phyloP scores from a whole-genome alignment of 495 filamentous ascomycete genomes.

The Penicillium waksmanii region DNA sequence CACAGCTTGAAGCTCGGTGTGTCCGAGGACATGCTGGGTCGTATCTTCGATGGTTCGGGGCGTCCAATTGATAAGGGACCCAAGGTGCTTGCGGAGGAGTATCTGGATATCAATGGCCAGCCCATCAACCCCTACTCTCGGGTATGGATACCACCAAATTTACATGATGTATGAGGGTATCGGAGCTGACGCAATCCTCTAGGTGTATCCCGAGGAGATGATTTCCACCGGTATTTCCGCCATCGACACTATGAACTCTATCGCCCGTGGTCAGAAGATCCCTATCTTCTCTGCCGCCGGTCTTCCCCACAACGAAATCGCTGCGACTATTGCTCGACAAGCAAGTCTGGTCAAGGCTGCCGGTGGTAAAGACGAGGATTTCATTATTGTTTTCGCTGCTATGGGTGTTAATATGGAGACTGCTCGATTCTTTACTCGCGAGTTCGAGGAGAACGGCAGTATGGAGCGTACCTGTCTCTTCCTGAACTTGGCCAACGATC shows the following conservation, averaged over 20 bases:
- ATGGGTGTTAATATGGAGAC: slow-evolving; percentile 99
- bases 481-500: slow-evolving; percentile 98
- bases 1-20: slow-evolving; percentile 97
- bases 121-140: slow-evolving; percentile 98
- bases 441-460: slow-evolving; percentile 99
- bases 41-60: slow-evolving; percentile 98
- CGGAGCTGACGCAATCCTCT: slow-evolving; percentile 23
- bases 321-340: slow-evolving; percentile 96
- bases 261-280: slow-evolving; percentile 99
- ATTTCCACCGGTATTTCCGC: slow-evolving; percentile 99
- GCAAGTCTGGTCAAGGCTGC: slow-evolving; percentile 95
- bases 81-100: slow-evolving; percentile 97
- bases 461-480: slow-evolving; percentile 97
- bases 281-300: slow-evolving; percentile 99
- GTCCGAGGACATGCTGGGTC: slow-evolving; percentile 98
- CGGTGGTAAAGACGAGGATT: slow-evolving; percentile 97
- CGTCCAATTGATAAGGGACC: slow-evolving; percentile 98
- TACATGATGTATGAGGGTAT: background rate
- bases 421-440: slow-evolving; percentile 94
- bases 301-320: slow-evolving; percentile 99
- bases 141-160: slow-evolving; percentile 52
- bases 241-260: slow-evolving; percentile 99
- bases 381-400: slow-evolving; percentile 98
- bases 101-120: slow-evolving; percentile 98
- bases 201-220: slow-evolving; percentile 99